Conservation (phyloP, 805 yeast genomes). For the Starmera caribaea region DNA sequence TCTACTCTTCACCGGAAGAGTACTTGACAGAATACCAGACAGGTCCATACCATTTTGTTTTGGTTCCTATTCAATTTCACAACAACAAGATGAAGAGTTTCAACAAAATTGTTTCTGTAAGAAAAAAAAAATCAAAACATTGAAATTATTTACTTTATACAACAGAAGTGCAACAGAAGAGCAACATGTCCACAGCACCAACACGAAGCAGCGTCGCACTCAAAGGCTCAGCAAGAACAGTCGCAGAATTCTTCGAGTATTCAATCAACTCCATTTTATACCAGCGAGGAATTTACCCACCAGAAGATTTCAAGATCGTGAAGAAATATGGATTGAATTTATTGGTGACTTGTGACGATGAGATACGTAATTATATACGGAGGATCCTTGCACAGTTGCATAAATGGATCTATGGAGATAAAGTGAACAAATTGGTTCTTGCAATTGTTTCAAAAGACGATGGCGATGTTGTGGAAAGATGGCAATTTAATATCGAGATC, state of each 20-base stretch:
- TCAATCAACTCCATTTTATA: constrained; percentile 74
- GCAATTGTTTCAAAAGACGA: constrained; percentile 63
- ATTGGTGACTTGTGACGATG: constrained; percentile 65
- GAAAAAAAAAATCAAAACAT: background rate
- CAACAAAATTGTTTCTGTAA: background rate
- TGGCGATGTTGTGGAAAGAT: constrained; percentile 65
- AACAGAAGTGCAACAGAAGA: background rate
- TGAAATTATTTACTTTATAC: background rate
- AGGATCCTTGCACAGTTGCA: constrained; percentile 61
- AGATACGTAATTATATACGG: constrained; percentile 58
- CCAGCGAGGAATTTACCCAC: constrained; percentile 85
- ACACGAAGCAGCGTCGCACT: constrained; percentile 34
- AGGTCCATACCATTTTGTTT: too few relatives aligned
- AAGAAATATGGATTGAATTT: constrained; percentile 73
- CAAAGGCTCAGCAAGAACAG: constrained; percentile 70
- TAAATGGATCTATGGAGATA: constrained; percentile 64
- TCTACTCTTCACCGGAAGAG: too few relatives aligned
- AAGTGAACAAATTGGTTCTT: constrained; percentile 57
- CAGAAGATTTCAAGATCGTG: constrained; percentile 72
- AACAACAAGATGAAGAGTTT: background rate
- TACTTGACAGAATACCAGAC: too few relatives aligned
- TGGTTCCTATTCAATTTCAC: too few relatives aligned
- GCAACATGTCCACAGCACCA: constrained; percentile 17
- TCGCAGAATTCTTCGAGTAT: constrained; percentile 78
- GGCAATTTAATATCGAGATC: constrained; percentile 71